Evolutionary conservation across 2,329 filamentous ascomycete genomes (phyloP).

Genomic region (Hymenoscyphus scutula): DNA sequence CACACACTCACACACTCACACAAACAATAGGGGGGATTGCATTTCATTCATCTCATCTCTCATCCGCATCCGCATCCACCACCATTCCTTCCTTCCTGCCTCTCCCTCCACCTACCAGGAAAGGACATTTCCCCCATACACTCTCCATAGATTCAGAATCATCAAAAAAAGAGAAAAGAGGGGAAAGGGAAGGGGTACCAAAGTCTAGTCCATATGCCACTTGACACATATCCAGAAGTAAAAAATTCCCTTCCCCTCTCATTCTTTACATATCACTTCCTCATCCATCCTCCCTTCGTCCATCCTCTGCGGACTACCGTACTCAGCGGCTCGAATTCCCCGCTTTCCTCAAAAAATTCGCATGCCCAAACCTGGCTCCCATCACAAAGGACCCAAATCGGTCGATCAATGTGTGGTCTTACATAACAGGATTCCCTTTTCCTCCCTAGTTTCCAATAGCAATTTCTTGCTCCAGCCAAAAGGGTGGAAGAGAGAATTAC

Average conservation of each 20-base stretch:
- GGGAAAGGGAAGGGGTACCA: too few species aligned
- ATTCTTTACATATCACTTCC: constrained; percentile 14
- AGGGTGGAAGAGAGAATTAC: constrained; percentile 9
- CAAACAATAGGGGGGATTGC: constrained; percentile 16
- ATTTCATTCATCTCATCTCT: constrained; percentile 24
- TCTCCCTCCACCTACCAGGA: neutral
- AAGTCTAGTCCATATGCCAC: constrained; percentile 13
- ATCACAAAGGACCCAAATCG: constrained; percentile 26
- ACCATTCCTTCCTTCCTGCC: too few species aligned
- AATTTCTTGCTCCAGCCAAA: constrained; percentile 11
- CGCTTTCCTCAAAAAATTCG: constrained; percentile 4
- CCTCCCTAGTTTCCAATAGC: constrained; percentile 9
- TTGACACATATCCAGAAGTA: constrained; percentile 21
- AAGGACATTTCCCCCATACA: constrained; percentile 22
- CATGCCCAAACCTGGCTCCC: constrained; percentile 2
- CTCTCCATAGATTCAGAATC: constrained; percentile 18
- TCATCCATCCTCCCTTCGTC: too few species aligned
- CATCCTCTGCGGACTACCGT: neutral
- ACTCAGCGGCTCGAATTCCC: too few species aligned
- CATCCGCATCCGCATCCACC: too few species aligned
- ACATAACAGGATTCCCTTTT: constrained; percentile 12
- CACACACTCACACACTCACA: neutral
- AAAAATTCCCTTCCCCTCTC: neutral
- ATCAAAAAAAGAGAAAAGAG: neutral
- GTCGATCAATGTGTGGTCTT: constrained; percentile 22